Evolutionary conservation across 768 basidiomycete species (phyloP).

Genomic region (Lentinula raphanica): DNA sequence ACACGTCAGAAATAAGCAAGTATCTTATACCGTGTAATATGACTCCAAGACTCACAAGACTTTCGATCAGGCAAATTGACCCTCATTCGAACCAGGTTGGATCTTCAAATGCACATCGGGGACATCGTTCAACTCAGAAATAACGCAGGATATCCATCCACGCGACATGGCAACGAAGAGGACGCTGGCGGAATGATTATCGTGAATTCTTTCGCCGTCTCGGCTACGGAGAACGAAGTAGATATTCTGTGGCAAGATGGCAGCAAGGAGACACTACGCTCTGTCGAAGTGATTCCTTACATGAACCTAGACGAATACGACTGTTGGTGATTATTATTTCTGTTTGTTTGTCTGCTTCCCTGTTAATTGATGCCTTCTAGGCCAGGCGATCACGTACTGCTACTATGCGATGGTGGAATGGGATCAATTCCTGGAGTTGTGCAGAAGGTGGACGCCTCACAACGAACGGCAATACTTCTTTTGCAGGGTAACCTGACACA

Average conservation of each 20-base stretch:
- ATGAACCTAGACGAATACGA: constrained; percentile 89
- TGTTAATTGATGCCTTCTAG: constrained; percentile 30
- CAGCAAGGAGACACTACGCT: constrained; percentile 49
- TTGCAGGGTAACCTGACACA: constrained; percentile 54
- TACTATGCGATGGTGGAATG: constrained; percentile 71
- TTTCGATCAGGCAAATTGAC: constrained; percentile 43
- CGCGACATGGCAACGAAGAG: constrained; percentile 53
- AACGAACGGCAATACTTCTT: constrained; percentile 65
- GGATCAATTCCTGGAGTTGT: constrained; percentile 60
- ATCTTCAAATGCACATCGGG: constrained; percentile 65
- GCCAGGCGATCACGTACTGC: constrained; percentile 89
- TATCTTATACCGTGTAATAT: background rate
- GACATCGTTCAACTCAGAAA: constrained; percentile 65
- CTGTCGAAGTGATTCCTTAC: constrained; percentile 73
- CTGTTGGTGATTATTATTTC: constrained; percentile 59
- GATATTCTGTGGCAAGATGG: constrained; percentile 90
- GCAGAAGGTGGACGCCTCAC: constrained; percentile 66
- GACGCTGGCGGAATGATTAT: constrained; percentile 41
- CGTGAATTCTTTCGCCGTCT: constrained; percentile 57
- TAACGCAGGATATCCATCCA: constrained; percentile 40
- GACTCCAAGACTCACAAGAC: background rate
- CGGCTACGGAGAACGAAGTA: constrained; percentile 63
- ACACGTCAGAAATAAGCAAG: constrained; percentile 45
- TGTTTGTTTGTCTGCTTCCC: background rate
- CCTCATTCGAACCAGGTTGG: constrained; percentile 54